Percentiles rank a stretch among this genome's conserved stretches.
These are phyloP conservation scores for Tremella mesenterica DNA, from an alignment of 768 basidiomycete genomes.

Conservation along the genomic window DNA sequence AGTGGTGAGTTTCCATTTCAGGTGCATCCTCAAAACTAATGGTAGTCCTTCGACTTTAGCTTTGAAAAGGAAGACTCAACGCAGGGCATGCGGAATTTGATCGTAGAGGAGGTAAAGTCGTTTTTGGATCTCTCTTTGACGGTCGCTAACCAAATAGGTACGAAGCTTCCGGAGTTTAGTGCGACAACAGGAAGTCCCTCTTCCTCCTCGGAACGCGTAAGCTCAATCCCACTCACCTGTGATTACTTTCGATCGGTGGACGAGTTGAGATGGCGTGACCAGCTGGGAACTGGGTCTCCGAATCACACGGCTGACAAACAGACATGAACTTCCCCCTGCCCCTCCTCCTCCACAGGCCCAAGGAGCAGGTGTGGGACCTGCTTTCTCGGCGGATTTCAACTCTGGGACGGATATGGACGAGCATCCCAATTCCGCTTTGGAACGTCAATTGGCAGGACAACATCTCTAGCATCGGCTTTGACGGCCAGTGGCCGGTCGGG, in stretches of 20 bases:
- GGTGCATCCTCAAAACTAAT: constrained; percentile 4
- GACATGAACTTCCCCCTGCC: constrained; percentile 33
- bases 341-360: constrained; percentile 20
- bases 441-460: constrained; percentile 32
- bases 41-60: constrained; percentile 76
- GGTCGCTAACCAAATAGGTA: constrained; percentile 2
- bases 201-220: constrained; percentile 40
- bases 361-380: constrained; percentile 38
- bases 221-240: neutral
- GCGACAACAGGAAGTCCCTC: constrained; percentile 65
- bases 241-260: no score
- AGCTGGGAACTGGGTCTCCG: neutral
- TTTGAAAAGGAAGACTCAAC: constrained; percentile 96
- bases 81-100: constrained; percentile 93
- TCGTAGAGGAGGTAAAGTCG: constrained; percentile 72
- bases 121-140: neutral
- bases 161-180: constrained; percentile 75
- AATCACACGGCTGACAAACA: neutral
- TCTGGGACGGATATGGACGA: constrained; percentile 27
- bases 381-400: constrained; percentile 23
- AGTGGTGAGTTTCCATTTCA: constrained; percentile 49
- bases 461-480: neutral
- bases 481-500: no score
- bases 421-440: constrained; percentile 39
- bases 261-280: neutral